These are phyloP conservation scores for Mucor plumbeus DNA, from an alignment of 371 early-diverging fungal species.

Conservation along the genomic window DNA sequence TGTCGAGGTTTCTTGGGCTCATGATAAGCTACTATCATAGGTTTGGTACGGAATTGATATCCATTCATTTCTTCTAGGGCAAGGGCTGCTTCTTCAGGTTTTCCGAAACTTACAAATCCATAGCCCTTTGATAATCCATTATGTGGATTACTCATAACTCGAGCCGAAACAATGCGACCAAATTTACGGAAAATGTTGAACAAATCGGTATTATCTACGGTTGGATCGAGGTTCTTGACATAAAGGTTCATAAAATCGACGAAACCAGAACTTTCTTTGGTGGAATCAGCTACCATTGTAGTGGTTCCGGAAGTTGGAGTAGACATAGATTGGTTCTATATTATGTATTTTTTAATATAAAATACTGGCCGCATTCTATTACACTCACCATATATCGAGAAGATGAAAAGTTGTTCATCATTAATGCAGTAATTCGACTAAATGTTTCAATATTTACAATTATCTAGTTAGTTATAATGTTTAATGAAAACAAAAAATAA, in stretches of 20 bases:
- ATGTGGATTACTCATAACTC: slow-evolving; percentile 51
- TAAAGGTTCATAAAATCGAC: slow-evolving; percentile 47
- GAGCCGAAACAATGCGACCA: slow-evolving; percentile 53
- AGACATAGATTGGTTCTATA: slow-evolving; percentile 9
- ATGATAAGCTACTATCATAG: slow-evolving; percentile 49
- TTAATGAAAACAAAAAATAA: slow-evolving; percentile 1
- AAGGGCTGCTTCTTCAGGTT: slow-evolving; percentile 41
- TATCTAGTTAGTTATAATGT: neutral
- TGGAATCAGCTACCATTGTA: neutral
- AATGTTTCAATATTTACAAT: neutral
- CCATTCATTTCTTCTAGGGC: slow-evolving; percentile 50
- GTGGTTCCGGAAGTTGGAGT: slow-evolving; percentile 1
- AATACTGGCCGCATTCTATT: neutral
- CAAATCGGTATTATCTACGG: slow-evolving; percentile 44
- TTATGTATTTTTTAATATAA: neutral
- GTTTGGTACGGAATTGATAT: slow-evolving; percentile 30
- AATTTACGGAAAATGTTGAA: slow-evolving; percentile 46
- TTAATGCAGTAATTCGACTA: slow-evolving; percentile 18
- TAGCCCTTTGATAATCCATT: slow-evolving; percentile 53
- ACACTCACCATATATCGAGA: slow-evolving; percentile 1
- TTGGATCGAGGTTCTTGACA: slow-evolving; percentile 53
- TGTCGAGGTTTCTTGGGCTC: slow-evolving; percentile 50
- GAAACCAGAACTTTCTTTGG: slow-evolving; percentile 18
- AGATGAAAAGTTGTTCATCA: slow-evolving; percentile 5
- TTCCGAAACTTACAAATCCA: slow-evolving; percentile 52